Conservation (phyloP, 176 grass and related monocot species). For the Triticum turgidum region DNA sequence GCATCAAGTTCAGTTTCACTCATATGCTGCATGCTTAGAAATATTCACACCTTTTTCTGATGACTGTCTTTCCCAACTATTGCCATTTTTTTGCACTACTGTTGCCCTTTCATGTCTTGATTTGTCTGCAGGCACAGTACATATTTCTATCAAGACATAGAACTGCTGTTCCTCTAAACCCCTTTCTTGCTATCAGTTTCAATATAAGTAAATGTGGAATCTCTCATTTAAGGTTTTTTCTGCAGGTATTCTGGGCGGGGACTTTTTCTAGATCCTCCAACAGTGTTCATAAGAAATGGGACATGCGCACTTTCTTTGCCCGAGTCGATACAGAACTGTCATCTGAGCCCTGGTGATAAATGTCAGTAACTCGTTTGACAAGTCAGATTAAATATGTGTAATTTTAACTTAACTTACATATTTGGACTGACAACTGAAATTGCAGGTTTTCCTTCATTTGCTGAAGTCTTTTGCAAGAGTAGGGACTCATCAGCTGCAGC, state of each 20-base stretch:
- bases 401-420: slow-evolving; percentile 20
- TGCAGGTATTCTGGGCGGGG: slow-evolving; percentile 86
- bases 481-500: slow-evolving; percentile 60
- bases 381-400: slow-evolving; percentile 20
- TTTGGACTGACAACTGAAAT: slow-evolving; percentile 24
- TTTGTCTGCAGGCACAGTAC: background rate
- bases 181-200: background rate
- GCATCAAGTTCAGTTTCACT: slow-evolving; percentile 13
- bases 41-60: background rate
- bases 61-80: background rate
- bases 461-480: slow-evolving; percentile 56
- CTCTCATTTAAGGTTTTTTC: slow-evolving; percentile 13
- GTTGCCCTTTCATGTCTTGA: background rate
- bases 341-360: slow-evolving; percentile 42
- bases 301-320: slow-evolving; percentile 71
- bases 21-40: background rate
- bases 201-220: slow-evolving; percentile 18
- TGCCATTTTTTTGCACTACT: background rate
- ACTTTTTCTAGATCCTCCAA: slow-evolving; percentile 87
- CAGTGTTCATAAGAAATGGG: slow-evolving; percentile 53
- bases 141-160: background rate
- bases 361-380: slow-evolving; percentile 50
- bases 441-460: slow-evolving; percentile 70
- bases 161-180: background rate
- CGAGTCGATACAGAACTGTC: slow-evolving; percentile 36